phyloP scores from a whole-genome alignment of 345 rosid species.

The Euphorbia tirucalli region DNA sequence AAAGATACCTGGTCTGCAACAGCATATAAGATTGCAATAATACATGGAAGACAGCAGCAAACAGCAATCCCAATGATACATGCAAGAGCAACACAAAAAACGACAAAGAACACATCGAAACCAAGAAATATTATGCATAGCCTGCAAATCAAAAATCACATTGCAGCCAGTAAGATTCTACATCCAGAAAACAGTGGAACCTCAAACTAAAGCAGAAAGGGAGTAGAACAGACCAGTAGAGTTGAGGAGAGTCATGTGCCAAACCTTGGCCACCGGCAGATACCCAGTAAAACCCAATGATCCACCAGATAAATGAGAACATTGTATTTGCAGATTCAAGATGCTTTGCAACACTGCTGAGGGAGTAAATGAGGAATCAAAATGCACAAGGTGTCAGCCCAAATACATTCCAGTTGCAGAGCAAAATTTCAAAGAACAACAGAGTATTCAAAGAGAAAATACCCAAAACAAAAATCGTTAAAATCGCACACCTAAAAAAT shows the following conservation, averaged over 20 bases:
- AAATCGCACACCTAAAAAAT: too few species aligned
- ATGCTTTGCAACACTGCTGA: slow-evolving; percentile 74
- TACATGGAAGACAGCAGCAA: slow-evolving; percentile 97
- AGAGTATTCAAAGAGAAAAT: not conserved
- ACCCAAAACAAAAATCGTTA: too few species aligned
- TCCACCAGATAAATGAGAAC: slow-evolving; percentile 99
- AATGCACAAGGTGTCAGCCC: not conserved
- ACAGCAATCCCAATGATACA: slow-evolving; percentile 96
- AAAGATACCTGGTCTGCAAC: slow-evolving; percentile 83
- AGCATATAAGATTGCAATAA: slow-evolving; percentile 91
- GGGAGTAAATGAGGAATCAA: slow-evolving; percentile 6
- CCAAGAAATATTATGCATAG: slow-evolving; percentile 89
- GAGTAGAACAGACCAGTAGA: slow-evolving; percentile 68
- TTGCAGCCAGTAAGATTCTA: slow-evolving; percentile 20
- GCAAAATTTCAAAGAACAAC: not conserved
- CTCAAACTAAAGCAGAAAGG: not conserved
- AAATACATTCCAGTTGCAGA: not conserved
- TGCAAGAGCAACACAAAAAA: slow-evolving; percentile 91
- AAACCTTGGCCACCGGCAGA: slow-evolving; percentile 84
- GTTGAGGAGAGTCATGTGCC: slow-evolving; percentile 67
- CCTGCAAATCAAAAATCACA: slow-evolving; percentile 47
- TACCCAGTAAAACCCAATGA: slow-evolving; percentile 98
- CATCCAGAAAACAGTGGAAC: slow-evolving; percentile 6
- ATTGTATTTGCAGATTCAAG: slow-evolving; percentile 96
- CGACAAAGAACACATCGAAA: slow-evolving; percentile 95